These are phyloP conservation scores for Paxillus involutus DNA, from an alignment of 768 basidiomycete species.

Conservation along the genomic window DNA sequence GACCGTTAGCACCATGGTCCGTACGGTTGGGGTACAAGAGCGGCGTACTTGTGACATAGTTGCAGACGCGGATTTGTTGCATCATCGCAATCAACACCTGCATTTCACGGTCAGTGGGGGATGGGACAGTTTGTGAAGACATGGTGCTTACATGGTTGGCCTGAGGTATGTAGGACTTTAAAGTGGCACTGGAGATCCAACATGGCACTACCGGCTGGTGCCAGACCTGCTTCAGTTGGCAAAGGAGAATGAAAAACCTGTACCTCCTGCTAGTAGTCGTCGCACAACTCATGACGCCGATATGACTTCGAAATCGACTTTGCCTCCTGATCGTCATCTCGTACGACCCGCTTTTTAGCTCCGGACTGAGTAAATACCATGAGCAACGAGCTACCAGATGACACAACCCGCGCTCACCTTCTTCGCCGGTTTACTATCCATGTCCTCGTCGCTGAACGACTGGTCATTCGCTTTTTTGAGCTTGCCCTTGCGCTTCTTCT, in stretches of 20 bases:
- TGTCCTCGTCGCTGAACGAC: constrained; percentile 73
- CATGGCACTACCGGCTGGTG: not conserved
- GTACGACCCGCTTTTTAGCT: constrained; percentile 72
- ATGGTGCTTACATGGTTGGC: constrained; percentile 1
- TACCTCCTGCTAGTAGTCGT: not conserved
- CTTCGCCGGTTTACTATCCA: constrained; percentile 53
- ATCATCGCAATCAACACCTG: constrained; percentile 1
- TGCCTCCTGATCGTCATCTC: constrained; percentile 76
- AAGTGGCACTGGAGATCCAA: not conserved
- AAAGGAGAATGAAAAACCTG: not conserved
- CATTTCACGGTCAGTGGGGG: constrained; percentile 1
- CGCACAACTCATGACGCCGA: not conserved
- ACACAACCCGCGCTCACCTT: constrained; percentile 48
- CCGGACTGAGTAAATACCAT: constrained; percentile 31
- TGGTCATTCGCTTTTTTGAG: constrained; percentile 54
- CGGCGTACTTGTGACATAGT: constrained; percentile 12
- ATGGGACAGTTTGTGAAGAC: not conserved
- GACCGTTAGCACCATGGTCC: not conserved
- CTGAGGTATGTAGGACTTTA: not conserved
- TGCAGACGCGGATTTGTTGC: constrained; percentile 13
- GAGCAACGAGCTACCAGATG: not conserved
- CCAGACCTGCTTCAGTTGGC: not conserved
- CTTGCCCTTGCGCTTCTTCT: constrained; percentile 80
- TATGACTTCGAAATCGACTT: not conserved
- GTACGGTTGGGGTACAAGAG: not conserved